A percentile compares a stretch with the other conserved stretches of the same genome.
Evolutionary conservation across 805 yeast species (phyloP).

Genomic region (Wickerhamiella kazuoi): DNA sequence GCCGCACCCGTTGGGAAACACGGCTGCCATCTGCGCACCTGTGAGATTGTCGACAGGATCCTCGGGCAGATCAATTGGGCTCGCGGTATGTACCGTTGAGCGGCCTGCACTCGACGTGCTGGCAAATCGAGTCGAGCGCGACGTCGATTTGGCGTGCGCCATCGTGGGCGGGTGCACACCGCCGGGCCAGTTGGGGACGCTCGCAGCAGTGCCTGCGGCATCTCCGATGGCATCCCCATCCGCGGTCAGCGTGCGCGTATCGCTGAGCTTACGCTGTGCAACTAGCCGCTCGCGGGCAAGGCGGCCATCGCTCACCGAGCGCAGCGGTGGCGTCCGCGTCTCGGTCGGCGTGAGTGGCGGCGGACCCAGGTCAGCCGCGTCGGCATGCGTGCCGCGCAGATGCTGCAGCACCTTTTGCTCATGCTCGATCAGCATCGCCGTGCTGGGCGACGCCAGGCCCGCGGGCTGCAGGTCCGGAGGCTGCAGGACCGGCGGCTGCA

Average conservation of each 20-base stretch:
- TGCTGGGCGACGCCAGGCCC: not conserved
- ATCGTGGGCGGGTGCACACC: no score
- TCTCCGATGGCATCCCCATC: no score
- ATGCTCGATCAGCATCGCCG: not conserved
- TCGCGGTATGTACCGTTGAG: not conserved
- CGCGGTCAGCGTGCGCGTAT: no score
- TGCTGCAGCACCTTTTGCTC: not conserved
- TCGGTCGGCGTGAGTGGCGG: not conserved
- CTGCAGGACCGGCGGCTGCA: no score
- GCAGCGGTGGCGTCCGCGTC: not conserved
- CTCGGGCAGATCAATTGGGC: not conserved
- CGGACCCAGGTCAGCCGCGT: not conserved
- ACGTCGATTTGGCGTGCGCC: no score
- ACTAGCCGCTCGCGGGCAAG: not conserved
- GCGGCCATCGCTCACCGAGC: not conserved
- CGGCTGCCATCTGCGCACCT: not conserved
- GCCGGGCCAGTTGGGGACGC: no score
- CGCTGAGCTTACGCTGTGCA: not conserved
- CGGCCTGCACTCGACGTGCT: not conserved
- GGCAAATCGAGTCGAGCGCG: not conserved
- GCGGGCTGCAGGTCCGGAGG: not conserved
- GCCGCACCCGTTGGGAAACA: not conserved
- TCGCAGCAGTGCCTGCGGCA: no score
- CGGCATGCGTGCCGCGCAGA: not conserved
- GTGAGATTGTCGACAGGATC: not conserved